Percentiles rank a stretch among this genome's conserved stretches.
phyloP scores from a whole-genome alignment of 73 alveolate species.

The Tetrahymena malaccensis region DNA sequence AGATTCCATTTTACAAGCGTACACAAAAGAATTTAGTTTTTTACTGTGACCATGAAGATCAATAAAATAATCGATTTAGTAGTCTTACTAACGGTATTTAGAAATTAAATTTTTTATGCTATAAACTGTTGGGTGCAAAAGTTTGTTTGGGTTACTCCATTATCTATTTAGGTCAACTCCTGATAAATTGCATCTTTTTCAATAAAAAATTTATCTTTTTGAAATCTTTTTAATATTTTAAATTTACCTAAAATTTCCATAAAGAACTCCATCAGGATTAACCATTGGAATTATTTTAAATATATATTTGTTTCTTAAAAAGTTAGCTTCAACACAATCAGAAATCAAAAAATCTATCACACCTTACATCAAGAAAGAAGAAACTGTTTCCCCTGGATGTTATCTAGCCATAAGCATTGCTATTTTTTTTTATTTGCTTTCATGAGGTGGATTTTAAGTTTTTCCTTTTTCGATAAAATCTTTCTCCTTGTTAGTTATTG shows the following conservation, averaged over 20 bases:
- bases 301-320: neutral
- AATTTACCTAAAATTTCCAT: conserved; percentile 70
- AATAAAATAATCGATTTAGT: conserved; percentile 4
- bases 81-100: neutral
- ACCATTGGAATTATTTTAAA: conserved; percentile 84
- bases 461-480: neutral
- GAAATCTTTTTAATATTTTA: neutral
- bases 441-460: neutral
- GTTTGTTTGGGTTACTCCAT: conserved; percentile 81
- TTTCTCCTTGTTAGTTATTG: neutral
- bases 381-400: conserved; percentile 83
- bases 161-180: conserved; percentile 90
- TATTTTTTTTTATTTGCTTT: neutral
- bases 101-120: neutral
- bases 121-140: conserved; percentile 7
- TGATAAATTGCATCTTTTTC: conserved; percentile 74
- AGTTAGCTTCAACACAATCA: neutral
- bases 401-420: conserved; percentile 58
- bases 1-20: conserved; percentile 56
- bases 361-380: conserved; percentile 2
- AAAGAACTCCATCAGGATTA: conserved; percentile 95
- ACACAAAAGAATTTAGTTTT: conserved; percentile 81
- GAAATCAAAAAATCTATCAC: neutral
- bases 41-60: conserved; percentile 97
- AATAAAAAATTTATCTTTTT: neutral